Conservation (phyloP, 768 basidiomycete species). For the Tylopilus plumbeoviolaceoides region DNA sequence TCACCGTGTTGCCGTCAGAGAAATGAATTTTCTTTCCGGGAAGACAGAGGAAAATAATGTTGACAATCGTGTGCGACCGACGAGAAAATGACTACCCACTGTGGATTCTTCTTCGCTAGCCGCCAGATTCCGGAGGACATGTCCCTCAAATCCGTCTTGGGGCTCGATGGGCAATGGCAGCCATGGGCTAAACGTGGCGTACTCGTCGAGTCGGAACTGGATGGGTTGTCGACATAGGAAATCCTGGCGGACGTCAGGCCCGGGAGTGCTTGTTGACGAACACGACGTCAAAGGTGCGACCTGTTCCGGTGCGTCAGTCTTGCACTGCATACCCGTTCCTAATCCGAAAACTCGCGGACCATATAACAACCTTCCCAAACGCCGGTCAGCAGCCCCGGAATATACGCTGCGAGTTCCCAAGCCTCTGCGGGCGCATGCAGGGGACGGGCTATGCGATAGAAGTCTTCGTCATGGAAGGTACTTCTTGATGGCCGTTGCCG, state of each 20-base stretch:
- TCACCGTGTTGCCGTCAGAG: constrained; percentile 24
- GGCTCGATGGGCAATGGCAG: constrained; percentile 29
- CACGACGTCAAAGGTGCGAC: constrained; percentile 25
- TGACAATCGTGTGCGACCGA: constrained; percentile 3
- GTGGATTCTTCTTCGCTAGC: constrained; percentile 21
- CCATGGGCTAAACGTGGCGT: constrained; percentile 40
- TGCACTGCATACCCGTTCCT: constrained; percentile 3
- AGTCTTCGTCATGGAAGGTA: constrained; percentile 34
- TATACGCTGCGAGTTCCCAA: constrained; percentile 30
- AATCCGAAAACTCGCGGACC: constrained; percentile 36
- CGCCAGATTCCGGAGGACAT: constrained; percentile 18
- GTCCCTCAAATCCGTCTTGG: constrained; percentile 20
- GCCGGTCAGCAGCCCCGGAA: constrained; percentile 48
- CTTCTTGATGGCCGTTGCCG: constrained; percentile 33
- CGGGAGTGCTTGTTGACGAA: constrained; percentile 8
- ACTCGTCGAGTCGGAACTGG: constrained; percentile 46
- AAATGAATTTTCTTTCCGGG: constrained; percentile 24
- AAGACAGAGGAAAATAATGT: too few species aligned
- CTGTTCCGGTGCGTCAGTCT: constrained; percentile 21
- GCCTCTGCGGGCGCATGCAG: constrained; percentile 14
- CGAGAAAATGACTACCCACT: constrained; percentile 19
- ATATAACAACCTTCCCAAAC: constrained; percentile 60
- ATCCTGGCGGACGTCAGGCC: constrained; percentile 18
- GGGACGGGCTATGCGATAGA: constrained; percentile 31
- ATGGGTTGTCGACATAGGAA: constrained; percentile 47